Base-by-base conservation (phyloP, 805 yeast species). In the Cyberlindnera maclurae region DNA sequence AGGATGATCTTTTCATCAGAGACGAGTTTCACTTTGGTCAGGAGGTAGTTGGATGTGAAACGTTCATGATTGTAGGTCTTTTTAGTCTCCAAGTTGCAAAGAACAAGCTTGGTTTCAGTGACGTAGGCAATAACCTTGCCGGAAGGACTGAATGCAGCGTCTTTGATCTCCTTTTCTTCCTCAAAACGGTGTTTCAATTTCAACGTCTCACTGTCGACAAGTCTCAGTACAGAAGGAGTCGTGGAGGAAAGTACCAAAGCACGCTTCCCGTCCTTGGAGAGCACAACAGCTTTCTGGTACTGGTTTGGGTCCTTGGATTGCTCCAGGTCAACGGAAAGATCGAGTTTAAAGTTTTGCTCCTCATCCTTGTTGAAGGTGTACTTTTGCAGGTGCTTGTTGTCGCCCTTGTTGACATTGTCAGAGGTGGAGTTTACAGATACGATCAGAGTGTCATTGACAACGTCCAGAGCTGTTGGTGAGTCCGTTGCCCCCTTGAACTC, bases 391-490 rank as follows among this genome's bases (percentile, higher is more conserved):
- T 83, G 89, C 50, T 77, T 73, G 58, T 87, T 85, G 44, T 68
- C 63, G 40, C 78, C 81, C 55, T 68, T 68, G 36, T 75, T 69
- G 52, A 82, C 74, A 47, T 73, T 67, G 33, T 67, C 68, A 4
- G 77, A 60, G 34, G 77, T 70, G 50, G 83, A 87, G 57, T 89
- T 89, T 50, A 88, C 78, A 3, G 95, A 95, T 31, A 82, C 70
- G 33, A 84, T 62, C 13, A 88, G 75, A 15, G 68, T 48, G 4
- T 44, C 53, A 4, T 61, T 57, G 27, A 68, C 65, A 12, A 73
- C 69, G 45, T 79, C 95, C 36, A 90, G 50, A 34, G 93, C 79
- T 54, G 88, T 86, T 10, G 96, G 96, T n/a, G 88, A 79, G 58
- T 89, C 96, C 47, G 85, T 95, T 37, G 75, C 70, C 11, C 71